phyloP scores from a whole-genome alignment of 106 monocot species.

The Dactylorhiza incarnata region DNA sequence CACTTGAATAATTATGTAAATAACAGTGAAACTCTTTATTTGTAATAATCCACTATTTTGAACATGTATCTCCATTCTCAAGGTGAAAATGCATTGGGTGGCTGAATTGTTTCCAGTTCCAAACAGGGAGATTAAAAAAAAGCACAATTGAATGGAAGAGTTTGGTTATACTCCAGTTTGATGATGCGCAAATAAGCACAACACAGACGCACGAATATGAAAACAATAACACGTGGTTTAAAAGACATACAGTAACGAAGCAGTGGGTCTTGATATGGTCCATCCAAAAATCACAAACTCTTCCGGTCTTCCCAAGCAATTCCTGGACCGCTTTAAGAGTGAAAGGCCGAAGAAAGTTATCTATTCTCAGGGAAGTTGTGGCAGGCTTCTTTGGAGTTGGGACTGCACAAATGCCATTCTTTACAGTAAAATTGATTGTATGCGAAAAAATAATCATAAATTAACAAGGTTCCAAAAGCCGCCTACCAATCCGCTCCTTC shows the following conservation, averaged over 20 bases:
- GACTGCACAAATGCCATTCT: slow-evolving; percentile 8
- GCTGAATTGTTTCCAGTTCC: too few relatives aligned
- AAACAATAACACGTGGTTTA: background rate
- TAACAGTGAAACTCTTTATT: too few relatives aligned
- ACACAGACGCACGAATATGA: background rate
- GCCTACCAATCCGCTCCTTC: slow-evolving; percentile 71
- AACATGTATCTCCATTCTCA: too few relatives aligned
- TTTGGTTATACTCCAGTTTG: background rate
- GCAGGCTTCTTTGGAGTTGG: slow-evolving; percentile 12
- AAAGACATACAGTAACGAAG: slow-evolving; percentile 40
- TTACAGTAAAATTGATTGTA: background rate
- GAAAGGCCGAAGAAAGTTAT: slow-evolving; percentile 20
- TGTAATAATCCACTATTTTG: too few relatives aligned
- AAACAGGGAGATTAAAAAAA: background rate
- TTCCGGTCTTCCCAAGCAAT: slow-evolving; percentile 44
- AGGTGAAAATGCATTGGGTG: too few relatives aligned
- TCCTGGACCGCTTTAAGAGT: slow-evolving; percentile 51
- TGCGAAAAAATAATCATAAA: background rate
- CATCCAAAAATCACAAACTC: slow-evolving; percentile 54
- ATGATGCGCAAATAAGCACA: background rate
- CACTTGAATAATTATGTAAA: too few relatives aligned
- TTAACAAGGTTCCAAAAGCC: background rate
- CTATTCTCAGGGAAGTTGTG: slow-evolving; percentile 13
- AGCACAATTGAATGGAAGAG: background rate
- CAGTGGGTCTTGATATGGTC: slow-evolving; percentile 64